Evolutionary conservation across 495 filamentous ascomycete genomes (phyloP).

Genomic region (Endocarpon pusillum): DNA sequence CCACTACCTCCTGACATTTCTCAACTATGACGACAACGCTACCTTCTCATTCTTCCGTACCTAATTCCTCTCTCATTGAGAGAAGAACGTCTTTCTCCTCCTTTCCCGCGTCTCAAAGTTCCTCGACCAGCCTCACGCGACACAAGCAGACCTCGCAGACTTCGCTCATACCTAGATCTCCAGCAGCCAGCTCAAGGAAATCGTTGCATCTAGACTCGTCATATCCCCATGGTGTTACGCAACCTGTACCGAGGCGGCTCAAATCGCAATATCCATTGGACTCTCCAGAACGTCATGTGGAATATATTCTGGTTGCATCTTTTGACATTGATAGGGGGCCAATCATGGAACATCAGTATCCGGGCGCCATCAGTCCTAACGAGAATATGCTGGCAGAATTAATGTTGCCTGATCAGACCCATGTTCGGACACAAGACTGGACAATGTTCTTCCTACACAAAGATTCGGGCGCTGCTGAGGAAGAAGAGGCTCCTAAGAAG

Average conservation of each 20-base stretch:
- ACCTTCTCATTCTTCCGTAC: conserved; percentile 27
- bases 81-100: conserved; percentile 41
- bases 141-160: conserved; percentile 33
- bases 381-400: conserved; percentile 95
- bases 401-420: conserved; percentile 96
- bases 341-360: conserved; percentile 97
- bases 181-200: conserved; percentile 26
- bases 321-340: conserved; percentile 94
- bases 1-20: conserved; percentile 6
- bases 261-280: conserved; percentile 79
- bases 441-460: conserved; percentile 98
- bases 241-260: conserved; percentile 26
- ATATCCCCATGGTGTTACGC: conserved; percentile 30
- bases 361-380: conserved; percentile 86
- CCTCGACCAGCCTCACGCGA: too few species aligned
- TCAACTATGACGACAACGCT: conserved; percentile 27
- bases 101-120: conserved; percentile 32
- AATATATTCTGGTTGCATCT: conserved; percentile 96
- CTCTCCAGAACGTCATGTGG: conserved; percentile 76
- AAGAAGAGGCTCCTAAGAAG: conserved; percentile 39
- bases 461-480: conserved; percentile 65
- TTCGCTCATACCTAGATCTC: conserved; percentile 30
- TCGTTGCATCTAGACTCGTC: conserved; percentile 25
- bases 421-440: conserved; percentile 93
- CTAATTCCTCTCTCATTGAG: conserved; percentile 14